Percentiles rank a stretch among this genome's conserved stretches.
phyloP scores from a whole-genome alignment of 2,329 filamentous ascomycete species.

The Botrytis galanthina region DNA sequence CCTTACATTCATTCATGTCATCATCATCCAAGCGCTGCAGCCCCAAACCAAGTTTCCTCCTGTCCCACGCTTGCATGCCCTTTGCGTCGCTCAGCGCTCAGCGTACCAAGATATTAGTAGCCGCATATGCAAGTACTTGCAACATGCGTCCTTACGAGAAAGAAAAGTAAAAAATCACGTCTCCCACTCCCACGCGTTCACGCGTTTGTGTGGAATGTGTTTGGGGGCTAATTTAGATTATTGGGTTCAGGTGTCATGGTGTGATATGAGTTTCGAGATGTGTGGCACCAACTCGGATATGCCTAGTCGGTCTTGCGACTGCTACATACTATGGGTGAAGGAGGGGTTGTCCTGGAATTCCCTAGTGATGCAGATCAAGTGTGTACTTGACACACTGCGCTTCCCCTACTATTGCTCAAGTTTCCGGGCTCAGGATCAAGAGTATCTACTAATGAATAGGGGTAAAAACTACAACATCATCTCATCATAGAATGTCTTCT shows the following conservation, averaged over 20 bases:
- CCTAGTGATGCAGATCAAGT: background rate
- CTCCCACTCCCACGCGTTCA: background rate
- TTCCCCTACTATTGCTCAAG: background rate
- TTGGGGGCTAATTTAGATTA: background rate
- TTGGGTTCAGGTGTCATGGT: background rate
- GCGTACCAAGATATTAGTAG: background rate
- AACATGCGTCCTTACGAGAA: background rate
- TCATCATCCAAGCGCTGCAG: background rate
- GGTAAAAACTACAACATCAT: background rate
- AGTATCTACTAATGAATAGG: background rate
- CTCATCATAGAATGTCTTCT: background rate
- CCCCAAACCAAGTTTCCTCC: constrained; percentile 1
- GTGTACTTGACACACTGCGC: background rate
- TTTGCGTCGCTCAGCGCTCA: background rate
- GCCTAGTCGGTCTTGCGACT: background rate
- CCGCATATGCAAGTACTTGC: constrained; percentile 5
- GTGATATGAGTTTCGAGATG: background rate
- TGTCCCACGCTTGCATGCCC: background rate
- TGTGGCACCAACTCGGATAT: background rate
- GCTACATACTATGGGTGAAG: background rate
- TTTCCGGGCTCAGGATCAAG: background rate
- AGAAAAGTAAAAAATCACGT: background rate
- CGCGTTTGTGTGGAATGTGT: background rate
- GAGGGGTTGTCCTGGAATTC: background rate
- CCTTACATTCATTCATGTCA: background rate